phyloP scores from a whole-genome alignment of 257 asterid genomes.

The Solanum microdontum region DNA sequence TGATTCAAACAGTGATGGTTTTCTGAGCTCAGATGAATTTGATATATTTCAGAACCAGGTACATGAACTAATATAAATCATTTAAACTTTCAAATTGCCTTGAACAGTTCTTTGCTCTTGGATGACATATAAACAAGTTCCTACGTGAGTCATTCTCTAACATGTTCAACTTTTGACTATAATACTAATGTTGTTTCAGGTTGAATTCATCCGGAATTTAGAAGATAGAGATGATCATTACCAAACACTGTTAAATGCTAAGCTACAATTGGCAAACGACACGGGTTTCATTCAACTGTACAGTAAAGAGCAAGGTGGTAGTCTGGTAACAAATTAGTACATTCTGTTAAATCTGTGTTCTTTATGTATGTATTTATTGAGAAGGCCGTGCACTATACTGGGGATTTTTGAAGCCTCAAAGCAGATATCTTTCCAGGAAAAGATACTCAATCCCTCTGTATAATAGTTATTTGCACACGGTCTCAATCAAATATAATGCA shows the following conservation, averaged over 20 bases:
- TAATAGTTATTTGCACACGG: background rate
- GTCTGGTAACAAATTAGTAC: background rate
- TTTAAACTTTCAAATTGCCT: background rate
- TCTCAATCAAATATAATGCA: too few relatives aligned
- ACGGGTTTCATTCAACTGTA: constrained; percentile 23
- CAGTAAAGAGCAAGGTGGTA: constrained; percentile 12
- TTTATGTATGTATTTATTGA: background rate
- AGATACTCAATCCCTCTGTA: background rate
- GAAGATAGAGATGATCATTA: constrained; percentile 59
- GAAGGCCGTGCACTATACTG: background rate
- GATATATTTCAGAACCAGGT: constrained; percentile 83
- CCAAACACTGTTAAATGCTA: constrained; percentile 55
- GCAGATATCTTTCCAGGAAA: background rate
- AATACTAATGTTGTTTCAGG: constrained; percentile 20
- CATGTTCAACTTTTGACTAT: background rate
- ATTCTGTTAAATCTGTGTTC: background rate
- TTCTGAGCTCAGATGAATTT: constrained; percentile 84
- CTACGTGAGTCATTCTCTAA: background rate
- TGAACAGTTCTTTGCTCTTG: background rate
- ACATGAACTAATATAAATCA: background rate
- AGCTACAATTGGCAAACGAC: constrained; percentile 48
- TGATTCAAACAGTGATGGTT: constrained; percentile 85
- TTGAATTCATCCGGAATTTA: constrained; percentile 48
- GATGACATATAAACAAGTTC: background rate
- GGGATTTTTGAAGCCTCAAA: background rate